Conservation (phyloP, 352 stramenopile genomes). For the Phytopythium litorale region DNA sequence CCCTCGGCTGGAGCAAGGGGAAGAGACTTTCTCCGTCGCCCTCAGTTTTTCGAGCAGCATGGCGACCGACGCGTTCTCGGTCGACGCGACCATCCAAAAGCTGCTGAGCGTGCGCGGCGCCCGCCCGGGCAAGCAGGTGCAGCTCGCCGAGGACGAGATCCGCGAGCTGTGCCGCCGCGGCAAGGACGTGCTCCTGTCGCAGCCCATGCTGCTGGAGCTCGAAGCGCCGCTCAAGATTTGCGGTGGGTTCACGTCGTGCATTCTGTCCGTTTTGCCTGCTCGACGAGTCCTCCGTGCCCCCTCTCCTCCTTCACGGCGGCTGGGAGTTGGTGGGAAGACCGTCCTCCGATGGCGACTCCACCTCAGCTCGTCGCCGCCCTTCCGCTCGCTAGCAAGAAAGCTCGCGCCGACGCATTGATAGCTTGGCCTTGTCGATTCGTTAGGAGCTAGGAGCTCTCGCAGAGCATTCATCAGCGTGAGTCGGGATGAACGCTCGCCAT, state of each 20-base stretch:
- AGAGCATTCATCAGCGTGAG: too few relatives aligned
- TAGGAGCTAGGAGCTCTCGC: too few relatives aligned
- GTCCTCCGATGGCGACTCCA: neutral
- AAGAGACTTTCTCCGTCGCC: neutral
- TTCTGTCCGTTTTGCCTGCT: neutral
- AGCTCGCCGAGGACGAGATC: slow-evolving; percentile 92
- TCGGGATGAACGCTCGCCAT: too few relatives aligned
- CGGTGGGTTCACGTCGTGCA: slow-evolving; percentile 27
- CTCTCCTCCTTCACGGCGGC: neutral
- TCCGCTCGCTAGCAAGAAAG: too few relatives aligned
- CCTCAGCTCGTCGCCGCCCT: neutral
- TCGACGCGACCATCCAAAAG: slow-evolving; percentile 76
- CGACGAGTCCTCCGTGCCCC: neutral
- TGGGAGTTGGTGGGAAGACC: neutral
- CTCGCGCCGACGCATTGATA: too few relatives aligned
- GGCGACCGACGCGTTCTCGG: slow-evolving; percentile 46
- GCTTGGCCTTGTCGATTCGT: too few relatives aligned
- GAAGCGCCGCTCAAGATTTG: slow-evolving; percentile 97
- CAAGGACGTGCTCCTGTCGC: slow-evolving; percentile 94
- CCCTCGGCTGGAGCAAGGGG: neutral
- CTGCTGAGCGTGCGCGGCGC: slow-evolving; percentile 73
- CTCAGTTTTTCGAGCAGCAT: neutral
- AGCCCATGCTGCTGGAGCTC: slow-evolving; percentile 97
- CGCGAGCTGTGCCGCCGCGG: slow-evolving; percentile 93
- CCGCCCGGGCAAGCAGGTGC: slow-evolving; percentile 79